These are phyloP conservation scores for Pilaira anomala DNA, from an alignment of 192 early-diverging fungal genomes.

Conservation along the genomic window DNA sequence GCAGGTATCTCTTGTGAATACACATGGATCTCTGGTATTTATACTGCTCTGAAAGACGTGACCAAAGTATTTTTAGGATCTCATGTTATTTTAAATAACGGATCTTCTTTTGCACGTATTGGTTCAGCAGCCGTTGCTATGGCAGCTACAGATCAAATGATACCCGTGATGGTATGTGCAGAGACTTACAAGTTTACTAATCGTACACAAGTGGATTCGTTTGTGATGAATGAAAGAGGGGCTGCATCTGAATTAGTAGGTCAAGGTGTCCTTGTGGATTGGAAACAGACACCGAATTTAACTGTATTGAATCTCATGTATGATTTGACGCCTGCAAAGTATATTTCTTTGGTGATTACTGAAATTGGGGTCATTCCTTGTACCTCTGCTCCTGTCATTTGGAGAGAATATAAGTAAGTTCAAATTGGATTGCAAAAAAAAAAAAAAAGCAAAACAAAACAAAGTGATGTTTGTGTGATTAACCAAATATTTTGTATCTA, in stretches of 20 bases:
- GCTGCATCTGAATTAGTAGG: slow-evolving; percentile 83
- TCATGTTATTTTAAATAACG: slow-evolving; percentile 87
- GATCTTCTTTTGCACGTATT: slow-evolving; percentile 83
- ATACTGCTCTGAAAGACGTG: slow-evolving; percentile 77
- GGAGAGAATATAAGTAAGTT: slow-evolving; percentile 46
- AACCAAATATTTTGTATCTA: slow-evolving; percentile 4
- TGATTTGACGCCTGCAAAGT: slow-evolving; percentile 94
- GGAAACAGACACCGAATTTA: slow-evolving; percentile 75
- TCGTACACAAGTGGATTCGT: slow-evolving; percentile 87
- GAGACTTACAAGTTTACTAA: slow-evolving; percentile 97
- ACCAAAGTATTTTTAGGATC: slow-evolving; percentile 97
- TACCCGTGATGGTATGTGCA: slow-evolving; percentile 95
- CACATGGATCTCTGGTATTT: slow-evolving; percentile 60
- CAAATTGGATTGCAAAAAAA: too few relatives aligned
- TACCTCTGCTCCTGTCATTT: slow-evolving; percentile 76
- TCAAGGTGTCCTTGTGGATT: slow-evolving; percentile 48
- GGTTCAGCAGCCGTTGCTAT: slow-evolving; percentile 91
- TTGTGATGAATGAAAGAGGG: slow-evolving; percentile 96
- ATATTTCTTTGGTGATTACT: slow-evolving; percentile 85
- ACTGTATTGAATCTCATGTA: slow-evolving; percentile 88
- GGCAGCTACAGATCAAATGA: slow-evolving; percentile 79
- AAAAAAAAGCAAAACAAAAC: too few relatives aligned
- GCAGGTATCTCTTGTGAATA: slow-evolving; percentile 77
- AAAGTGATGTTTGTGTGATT: neutral
- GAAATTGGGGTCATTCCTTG: slow-evolving; percentile 91